These are phyloP conservation scores for Salinomyces thailandicus DNA, from an alignment of 2,329 filamentous ascomycete species.

Conservation along the genomic window DNA sequence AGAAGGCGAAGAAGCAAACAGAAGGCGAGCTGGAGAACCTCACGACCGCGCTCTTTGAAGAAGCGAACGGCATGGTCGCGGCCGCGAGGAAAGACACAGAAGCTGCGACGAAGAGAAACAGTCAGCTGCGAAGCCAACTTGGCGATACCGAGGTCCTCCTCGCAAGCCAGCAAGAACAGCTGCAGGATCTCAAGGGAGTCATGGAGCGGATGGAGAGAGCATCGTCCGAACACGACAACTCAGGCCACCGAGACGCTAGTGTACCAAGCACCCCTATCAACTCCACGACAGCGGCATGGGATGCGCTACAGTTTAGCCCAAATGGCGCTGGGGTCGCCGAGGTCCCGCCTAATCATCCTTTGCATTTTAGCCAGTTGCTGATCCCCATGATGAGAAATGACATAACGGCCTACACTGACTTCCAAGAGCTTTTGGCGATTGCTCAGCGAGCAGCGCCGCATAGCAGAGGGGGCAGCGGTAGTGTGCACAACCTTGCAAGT, in stretches of 20 bases:
- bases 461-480: slow-evolving; percentile 54
- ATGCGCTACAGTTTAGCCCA: slow-evolving; percentile 46
- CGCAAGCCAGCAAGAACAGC: slow-evolving; percentile 83
- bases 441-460: slow-evolving; percentile 48
- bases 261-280: slow-evolving; percentile 73
- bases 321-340: slow-evolving; percentile 40
- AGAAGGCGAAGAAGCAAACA: slow-evolving; percentile 69
- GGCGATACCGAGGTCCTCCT: slow-evolving; percentile 78
- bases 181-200: slow-evolving; percentile 80
- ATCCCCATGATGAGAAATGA: slow-evolving; percentile 77
- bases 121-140: slow-evolving; percentile 75
- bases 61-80: slow-evolving; percentile 97
- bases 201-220: slow-evolving; percentile 77
- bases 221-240: slow-evolving; percentile 54
- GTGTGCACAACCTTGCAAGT: slow-evolving; percentile 24
- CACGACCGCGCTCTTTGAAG: slow-evolving; percentile 89
- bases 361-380: slow-evolving; percentile 72
- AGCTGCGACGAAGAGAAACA: slow-evolving; percentile 64
- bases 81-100: slow-evolving; percentile 79
- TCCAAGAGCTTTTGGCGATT: slow-evolving; percentile 61
- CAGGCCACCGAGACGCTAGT: slow-evolving; percentile 48
- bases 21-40: slow-evolving; percentile 86
- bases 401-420: slow-evolving; percentile 71
- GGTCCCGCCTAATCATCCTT: slow-evolving; percentile 50
- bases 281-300: slow-evolving; percentile 48